Conservation (phyloP, 1,284 basidiomycete species). For the Ustilago hordei region DNA sequence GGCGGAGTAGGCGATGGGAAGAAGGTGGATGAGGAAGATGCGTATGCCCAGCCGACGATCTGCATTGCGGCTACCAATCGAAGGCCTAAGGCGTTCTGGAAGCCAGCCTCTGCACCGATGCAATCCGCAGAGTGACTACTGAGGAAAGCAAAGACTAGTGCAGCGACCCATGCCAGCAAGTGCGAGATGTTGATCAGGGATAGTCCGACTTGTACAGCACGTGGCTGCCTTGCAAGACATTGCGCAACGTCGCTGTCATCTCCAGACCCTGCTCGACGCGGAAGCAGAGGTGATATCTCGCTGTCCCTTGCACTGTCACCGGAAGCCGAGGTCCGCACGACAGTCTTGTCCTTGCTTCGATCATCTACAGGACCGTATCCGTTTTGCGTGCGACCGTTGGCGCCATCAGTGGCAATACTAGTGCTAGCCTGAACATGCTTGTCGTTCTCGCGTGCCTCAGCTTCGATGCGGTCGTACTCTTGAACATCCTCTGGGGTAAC, state of each 20-base stretch:
- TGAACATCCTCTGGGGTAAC: constrained; percentile 33
- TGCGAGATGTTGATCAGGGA: constrained; percentile 21
- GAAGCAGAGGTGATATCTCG: constrained; percentile 30
- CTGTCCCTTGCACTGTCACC: background rate
- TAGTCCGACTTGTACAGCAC: constrained; percentile 15
- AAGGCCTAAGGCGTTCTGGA: constrained; percentile 5
- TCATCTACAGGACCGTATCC: constrained; percentile 15
- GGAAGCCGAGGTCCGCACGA: background rate
- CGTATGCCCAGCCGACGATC: constrained; percentile 24
- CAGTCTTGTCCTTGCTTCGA: background rate
- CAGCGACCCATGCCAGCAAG: constrained; percentile 21
- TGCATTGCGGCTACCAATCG: constrained; percentile 21
- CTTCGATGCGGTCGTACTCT: constrained; percentile 30
- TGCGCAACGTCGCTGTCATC: background rate
- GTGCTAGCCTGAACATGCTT: background rate
- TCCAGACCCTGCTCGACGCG: background rate
- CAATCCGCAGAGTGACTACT: background rate
- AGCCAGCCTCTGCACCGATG: constrained; percentile 22
- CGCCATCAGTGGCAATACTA: no score
- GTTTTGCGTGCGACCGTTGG: background rate
- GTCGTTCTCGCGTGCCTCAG: constrained; percentile 9
- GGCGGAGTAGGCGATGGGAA: constrained; percentile 33
- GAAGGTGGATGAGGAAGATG: constrained; percentile 6
- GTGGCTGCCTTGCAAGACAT: constrained; percentile 14
- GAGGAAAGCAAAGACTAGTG: constrained; percentile 6